Evolutionary conservation across 2,329 filamentous ascomycete genomes (phyloP).

Genomic region (Diplodia seriata): DNA sequence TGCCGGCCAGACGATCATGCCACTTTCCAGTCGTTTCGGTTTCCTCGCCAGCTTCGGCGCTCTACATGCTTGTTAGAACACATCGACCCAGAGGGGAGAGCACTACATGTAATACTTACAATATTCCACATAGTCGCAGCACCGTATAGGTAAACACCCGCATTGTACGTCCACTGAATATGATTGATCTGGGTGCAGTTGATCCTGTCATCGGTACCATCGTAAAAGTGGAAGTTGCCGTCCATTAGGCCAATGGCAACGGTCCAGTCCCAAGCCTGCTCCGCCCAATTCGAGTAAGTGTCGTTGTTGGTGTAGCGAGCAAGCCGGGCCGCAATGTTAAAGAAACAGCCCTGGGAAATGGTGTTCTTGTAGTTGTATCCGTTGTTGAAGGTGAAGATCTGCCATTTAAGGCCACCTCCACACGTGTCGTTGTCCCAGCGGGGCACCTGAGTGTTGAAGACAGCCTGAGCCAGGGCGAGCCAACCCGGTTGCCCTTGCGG

Average conservation of each 20-base stretch:
- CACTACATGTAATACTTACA: constrained; percentile 43
- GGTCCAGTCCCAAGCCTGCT: constrained; percentile 66
- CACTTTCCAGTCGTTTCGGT: constrained; percentile 13
- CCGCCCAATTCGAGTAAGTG: constrained; percentile 80
- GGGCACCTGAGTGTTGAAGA: constrained; percentile 77
- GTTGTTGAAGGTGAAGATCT: constrained; percentile 79
- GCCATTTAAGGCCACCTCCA: constrained; percentile 81
- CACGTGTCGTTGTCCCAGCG: constrained; percentile 74
- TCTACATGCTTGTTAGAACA: constrained; percentile 9
- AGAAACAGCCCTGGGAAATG: constrained; percentile 65
- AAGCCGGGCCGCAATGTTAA: constrained; percentile 70
- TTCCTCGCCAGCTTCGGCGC: constrained; percentile 30
- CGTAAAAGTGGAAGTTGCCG: constrained; percentile 51
- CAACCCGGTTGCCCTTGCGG: constrained; percentile 63
- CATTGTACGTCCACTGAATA: constrained; percentile 57
- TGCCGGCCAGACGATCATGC: constrained; percentile 39
- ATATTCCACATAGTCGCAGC: constrained; percentile 57
- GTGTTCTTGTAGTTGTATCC: constrained; percentile 68
- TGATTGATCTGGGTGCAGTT: constrained; percentile 55
- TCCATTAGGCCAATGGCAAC: constrained; percentile 62
- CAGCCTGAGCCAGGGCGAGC: constrained; percentile 78
- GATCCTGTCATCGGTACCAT: constrained; percentile 52
- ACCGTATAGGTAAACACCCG: constrained; percentile 55
- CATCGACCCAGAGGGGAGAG: not conserved
- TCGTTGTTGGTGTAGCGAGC: constrained; percentile 79